A percentile compares a stretch with the other conserved stretches of the same genome.
Conservation (phyloP, 306 rosid genomes). For the Trifolium repens region DNA sequence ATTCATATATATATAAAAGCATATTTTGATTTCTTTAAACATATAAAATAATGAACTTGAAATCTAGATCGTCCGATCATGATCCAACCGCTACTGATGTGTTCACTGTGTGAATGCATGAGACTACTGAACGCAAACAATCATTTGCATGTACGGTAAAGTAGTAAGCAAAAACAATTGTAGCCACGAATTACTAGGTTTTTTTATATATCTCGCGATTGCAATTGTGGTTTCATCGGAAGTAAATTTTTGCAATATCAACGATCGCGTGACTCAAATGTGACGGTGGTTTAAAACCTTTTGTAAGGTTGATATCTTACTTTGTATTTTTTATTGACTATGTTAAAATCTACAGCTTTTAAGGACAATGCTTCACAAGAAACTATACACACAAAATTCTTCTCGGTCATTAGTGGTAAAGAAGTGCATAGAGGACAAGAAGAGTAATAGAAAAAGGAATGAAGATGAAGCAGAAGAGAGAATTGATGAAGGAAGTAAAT, state of each 20-base stretch:
- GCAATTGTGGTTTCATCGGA: neutral
- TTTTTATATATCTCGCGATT: neutral
- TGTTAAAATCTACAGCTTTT: constrained; percentile 63
- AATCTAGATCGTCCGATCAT: neutral
- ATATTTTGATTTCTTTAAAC: neutral
- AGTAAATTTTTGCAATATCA: neutral
- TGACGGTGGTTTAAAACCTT: neutral
- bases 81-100: neutral
- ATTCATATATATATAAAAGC: neutral
- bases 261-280: neutral
- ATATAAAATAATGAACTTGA: neutral
- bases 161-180: neutral
- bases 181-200: neutral
- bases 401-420: constrained; percentile 58
- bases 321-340: neutral
- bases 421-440: constrained; percentile 66
- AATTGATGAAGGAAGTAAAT: constrained; percentile 68
- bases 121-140: too few species aligned
- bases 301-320: neutral
- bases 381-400: constrained; percentile 57
- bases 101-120: neutral
- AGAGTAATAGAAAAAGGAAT: constrained; percentile 45
- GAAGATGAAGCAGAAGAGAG: constrained; percentile 53
- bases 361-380: constrained; percentile 87
- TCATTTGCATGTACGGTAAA: neutral